phyloP scores from a whole-genome alignment of 768 basidiomycete genomes.

The Hirschioporus abietinus region DNA sequence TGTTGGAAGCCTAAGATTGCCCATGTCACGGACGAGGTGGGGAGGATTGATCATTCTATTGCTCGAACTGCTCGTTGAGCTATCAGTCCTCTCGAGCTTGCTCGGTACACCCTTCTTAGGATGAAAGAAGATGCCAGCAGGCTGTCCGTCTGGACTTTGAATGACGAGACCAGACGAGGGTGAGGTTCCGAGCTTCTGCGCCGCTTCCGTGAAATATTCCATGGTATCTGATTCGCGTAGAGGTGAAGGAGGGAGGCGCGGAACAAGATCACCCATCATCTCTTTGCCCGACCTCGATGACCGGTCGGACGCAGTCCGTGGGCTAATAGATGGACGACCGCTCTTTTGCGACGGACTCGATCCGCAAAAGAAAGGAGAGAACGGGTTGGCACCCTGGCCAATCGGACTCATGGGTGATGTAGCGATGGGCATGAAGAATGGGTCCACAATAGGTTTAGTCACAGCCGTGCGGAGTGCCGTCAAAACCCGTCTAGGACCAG shows the following conservation, averaged over 20 bases:
- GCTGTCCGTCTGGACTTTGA: constrained; percentile 89
- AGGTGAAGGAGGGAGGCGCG: constrained; percentile 59
- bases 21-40: neutral
- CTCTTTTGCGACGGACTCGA: constrained; percentile 36
- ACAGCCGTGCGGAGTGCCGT: constrained; percentile 90
- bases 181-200: constrained; percentile 66
- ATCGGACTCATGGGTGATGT: constrained; percentile 85
- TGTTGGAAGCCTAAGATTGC: neutral
- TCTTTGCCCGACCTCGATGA: constrained; percentile 53
- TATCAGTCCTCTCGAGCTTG: neutral
- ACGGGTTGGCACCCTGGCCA: constrained; percentile 21
- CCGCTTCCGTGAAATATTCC: constrained; percentile 70
- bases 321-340: constrained; percentile 37
- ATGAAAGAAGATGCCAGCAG: constrained; percentile 94
- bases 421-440: constrained; percentile 91
- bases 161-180: constrained; percentile 86
- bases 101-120: constrained; percentile 31
- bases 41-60: neutral
- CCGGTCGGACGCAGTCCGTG: constrained; percentile 57
- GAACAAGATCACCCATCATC: constrained; percentile 29
- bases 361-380: constrained; percentile 38
- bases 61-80: neutral
- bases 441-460: constrained; percentile 81
- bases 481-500: constrained; percentile 88
- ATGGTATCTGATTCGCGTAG: constrained; percentile 62